phyloP scores from a whole-genome alignment of 1,284 basidiomycete species.

The Fomitopsis palustris region DNA sequence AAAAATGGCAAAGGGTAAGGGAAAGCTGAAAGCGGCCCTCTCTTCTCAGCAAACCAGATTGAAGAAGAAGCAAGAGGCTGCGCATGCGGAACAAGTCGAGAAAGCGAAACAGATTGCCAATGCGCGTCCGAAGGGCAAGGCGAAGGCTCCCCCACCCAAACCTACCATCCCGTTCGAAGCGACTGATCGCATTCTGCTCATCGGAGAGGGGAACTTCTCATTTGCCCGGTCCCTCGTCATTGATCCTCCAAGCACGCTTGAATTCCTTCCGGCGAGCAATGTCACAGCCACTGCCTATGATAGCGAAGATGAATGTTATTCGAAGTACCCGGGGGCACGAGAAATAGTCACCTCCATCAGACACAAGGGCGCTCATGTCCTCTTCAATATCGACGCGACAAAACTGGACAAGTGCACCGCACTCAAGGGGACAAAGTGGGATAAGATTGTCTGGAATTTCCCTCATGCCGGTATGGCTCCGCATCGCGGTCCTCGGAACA shows the following conservation, averaged over 20 bases:
- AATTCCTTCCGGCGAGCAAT: conserved; percentile 59
- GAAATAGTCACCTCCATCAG: conserved; percentile 58
- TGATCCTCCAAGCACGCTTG: conserved; percentile 46
- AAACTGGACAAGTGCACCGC: conserved; percentile 58
- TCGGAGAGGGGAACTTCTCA: conserved; percentile 98
- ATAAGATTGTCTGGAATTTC: conserved; percentile 93
- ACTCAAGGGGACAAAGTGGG: conserved; percentile 62
- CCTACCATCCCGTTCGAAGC: conserved; percentile 69
- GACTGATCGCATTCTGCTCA: conserved; percentile 79
- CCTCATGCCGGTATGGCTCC: conserved; percentile 84
- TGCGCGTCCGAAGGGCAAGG: conserved; percentile 25
- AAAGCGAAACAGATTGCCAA: conserved; percentile 39
- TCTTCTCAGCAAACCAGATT: conserved; percentile 64
- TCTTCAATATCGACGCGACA: conserved; percentile 87
- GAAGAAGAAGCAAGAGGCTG: conserved; percentile 51
- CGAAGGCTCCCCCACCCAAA: conserved; percentile 26
- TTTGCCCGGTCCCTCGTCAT: conserved; percentile 77
- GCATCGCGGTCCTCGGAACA: neutral
- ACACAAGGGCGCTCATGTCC: conserved; percentile 63
- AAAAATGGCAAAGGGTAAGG: conserved; percentile 46
- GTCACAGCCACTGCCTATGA: conserved; percentile 90
- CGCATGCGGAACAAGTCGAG: conserved; percentile 50
- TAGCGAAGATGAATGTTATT: conserved; percentile 68
- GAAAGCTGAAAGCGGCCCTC: conserved; percentile 62
- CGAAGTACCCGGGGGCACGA: conserved; percentile 83